These are phyloP conservation scores for Solanum okadae DNA, from an alignment of 257 asterid genomes.

Conservation along the genomic window DNA sequence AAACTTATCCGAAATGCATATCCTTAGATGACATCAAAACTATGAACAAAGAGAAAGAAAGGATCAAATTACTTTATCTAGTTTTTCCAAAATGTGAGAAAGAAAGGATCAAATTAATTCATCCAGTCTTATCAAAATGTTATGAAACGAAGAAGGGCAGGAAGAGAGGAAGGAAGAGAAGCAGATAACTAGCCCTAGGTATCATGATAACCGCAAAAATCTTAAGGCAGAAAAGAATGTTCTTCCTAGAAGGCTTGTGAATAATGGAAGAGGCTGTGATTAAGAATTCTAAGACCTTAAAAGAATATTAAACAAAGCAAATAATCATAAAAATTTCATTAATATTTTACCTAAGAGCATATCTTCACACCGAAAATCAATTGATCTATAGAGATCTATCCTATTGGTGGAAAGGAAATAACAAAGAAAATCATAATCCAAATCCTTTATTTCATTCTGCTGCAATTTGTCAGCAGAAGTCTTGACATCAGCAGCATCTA, in stretches of 20 bases:
- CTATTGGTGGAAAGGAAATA: conserved; percentile 82
- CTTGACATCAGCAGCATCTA: conserved; percentile 16
- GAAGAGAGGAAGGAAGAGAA: background rate
- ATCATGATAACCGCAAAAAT: background rate
- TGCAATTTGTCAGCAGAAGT: conserved; percentile 28
- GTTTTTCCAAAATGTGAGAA: background rate
- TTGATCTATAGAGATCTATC: conserved; percentile 76
- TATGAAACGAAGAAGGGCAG: background rate
- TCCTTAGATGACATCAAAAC: background rate
- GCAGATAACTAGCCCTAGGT: background rate
- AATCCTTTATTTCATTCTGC: conserved; percentile 31
- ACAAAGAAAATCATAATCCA: conserved; percentile 85
- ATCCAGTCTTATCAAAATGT: background rate
- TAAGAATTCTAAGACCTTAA: background rate
- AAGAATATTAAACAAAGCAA: background rate
- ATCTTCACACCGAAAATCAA: conserved; percentile 91
- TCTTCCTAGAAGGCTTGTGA: background rate
- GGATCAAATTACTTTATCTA: background rate
- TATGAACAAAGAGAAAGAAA: background rate
- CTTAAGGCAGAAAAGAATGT: background rate
- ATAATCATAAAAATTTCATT: background rate
- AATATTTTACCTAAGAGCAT: conserved; percentile 67
- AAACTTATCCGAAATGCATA: background rate
- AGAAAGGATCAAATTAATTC: background rate
- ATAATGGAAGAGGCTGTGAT: background rate